phyloP scores from a whole-genome alignment of 805 yeast genomes.

The Sugiyamaella chiloensis region DNA sequence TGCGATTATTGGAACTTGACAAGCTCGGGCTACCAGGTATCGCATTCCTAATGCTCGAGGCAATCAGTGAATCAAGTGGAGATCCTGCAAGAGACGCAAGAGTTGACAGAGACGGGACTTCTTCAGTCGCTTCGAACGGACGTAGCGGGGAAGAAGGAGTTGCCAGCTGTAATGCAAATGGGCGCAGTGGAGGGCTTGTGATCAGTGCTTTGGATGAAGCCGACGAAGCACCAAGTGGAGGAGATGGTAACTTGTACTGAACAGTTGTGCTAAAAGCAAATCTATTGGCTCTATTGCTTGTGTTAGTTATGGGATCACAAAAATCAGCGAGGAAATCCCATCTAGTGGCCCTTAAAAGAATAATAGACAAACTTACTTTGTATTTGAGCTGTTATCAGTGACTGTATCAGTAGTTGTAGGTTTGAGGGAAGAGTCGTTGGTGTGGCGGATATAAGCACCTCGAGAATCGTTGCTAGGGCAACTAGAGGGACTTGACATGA shows the following conservation, averaged over 20 bases:
- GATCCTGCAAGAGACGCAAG: neutral
- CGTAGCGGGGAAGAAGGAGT: conserved; percentile 2
- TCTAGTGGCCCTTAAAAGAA: neutral
- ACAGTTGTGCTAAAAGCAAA: neutral
- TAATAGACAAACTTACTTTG: neutral
- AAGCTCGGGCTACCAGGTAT: neutral
- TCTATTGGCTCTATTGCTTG: neutral
- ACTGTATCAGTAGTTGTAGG: too few species aligned
- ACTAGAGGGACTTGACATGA: neutral
- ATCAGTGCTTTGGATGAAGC: neutral
- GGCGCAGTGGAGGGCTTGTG: neutral
- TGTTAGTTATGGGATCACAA: neutral
- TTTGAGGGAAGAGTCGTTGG: neutral
- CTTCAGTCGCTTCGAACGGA: neutral
- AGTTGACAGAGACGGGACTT: neutral
- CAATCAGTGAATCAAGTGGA: conserved; percentile 2
- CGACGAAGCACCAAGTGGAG: neutral
- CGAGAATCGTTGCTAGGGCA: neutral
- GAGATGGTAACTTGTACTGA: neutral
- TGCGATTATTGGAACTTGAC: neutral
- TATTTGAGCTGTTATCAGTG: neutral
- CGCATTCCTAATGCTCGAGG: conserved; percentile 2
- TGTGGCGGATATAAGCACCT: conserved; percentile 5
- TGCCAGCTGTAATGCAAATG: neutral
- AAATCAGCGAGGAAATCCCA: too few species aligned